phyloP scores from a whole-genome alignment of 768 basidiomycete species.

The Hericium alpestre region DNA sequence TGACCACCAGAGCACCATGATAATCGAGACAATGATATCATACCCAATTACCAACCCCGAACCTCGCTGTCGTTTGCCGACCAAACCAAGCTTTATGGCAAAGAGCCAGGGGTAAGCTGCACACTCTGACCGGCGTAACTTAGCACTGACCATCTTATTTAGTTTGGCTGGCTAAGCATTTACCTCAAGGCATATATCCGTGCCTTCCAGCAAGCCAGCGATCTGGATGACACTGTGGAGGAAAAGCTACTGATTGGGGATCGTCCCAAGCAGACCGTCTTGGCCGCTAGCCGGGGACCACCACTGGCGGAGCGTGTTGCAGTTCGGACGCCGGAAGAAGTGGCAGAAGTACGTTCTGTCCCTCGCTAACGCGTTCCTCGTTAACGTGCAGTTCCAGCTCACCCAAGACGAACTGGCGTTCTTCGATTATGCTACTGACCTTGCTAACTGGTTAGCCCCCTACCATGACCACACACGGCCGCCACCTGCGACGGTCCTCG shows the following conservation, averaged over 20 bases:
- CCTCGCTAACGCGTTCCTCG: slow-evolving; percentile 2
- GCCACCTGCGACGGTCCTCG: slow-evolving; percentile 55
- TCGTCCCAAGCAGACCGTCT: slow-evolving; percentile 54
- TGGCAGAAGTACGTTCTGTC: slow-evolving; percentile 35
- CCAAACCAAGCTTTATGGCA: slow-evolving; percentile 60
- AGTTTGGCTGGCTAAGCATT: slow-evolving; percentile 64
- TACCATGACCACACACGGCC: slow-evolving; percentile 69
- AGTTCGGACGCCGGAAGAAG: slow-evolving; percentile 37
- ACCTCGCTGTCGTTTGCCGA: slow-evolving; percentile 41
- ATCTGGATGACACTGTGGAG: slow-evolving; percentile 71
- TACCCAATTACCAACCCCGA: slow-evolving; percentile 70
- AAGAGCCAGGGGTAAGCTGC: slow-evolving; percentile 49
- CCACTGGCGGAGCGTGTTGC: slow-evolving; percentile 52
- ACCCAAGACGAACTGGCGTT: slow-evolving; percentile 53
- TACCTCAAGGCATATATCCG: slow-evolving; percentile 74
- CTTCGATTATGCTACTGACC: slow-evolving; percentile 46
- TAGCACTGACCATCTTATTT: background rate
- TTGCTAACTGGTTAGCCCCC: slow-evolving; percentile 69
- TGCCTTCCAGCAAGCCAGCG: slow-evolving; percentile 67
- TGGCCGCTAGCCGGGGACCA: slow-evolving; percentile 34
- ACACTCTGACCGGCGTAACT: too few relatives aligned
- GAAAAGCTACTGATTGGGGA: slow-evolving; percentile 72
- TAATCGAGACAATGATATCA: slow-evolving; percentile 75
- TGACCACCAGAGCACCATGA: slow-evolving; percentile 59
- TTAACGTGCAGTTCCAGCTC: slow-evolving; percentile 32